Percentiles rank a stretch among this genome's conserved stretches.
These are phyloP conservation scores for Dillenia turbinata DNA, from an alignment of 164 flowering plant genomes.

Conservation along the genomic window DNA sequence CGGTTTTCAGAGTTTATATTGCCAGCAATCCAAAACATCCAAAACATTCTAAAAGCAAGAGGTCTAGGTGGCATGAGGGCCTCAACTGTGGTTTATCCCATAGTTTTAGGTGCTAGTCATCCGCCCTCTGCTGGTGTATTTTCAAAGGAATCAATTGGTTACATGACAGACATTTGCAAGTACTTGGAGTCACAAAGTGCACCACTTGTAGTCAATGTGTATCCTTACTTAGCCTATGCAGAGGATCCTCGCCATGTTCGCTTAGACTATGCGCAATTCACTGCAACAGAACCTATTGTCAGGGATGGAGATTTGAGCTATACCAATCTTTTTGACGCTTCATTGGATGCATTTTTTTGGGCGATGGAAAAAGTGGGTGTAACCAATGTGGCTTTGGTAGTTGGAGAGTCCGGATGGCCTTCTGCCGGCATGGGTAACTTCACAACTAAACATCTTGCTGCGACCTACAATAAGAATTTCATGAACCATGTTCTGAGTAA, in stretches of 20 bases:
- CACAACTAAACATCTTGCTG: slow-evolving; percentile 17
- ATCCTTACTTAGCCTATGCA: slow-evolving; percentile 31
- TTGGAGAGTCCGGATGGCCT: slow-evolving; percentile 35
- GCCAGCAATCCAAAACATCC: slow-evolving; percentile 24
- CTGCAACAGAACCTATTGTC: slow-evolving; percentile 8
- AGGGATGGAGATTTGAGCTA: slow-evolving; percentile 18
- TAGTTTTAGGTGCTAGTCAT: slow-evolving; percentile 19
- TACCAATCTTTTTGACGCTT: slow-evolving; percentile 25
- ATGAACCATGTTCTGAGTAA: not conserved
- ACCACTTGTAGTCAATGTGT: slow-evolving; percentile 33
- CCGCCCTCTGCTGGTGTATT: slow-evolving; percentile 41
- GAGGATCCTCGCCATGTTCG: slow-evolving; percentile 1
- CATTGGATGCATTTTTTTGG: slow-evolving; percentile 18
- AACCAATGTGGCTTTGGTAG: slow-evolving; percentile 7
- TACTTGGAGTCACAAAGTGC: slow-evolving; percentile 14
- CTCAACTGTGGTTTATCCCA: slow-evolving; percentile 24
- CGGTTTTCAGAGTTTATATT: slow-evolving; percentile 5
- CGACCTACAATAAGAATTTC: slow-evolving; percentile 20
- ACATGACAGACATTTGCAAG: slow-evolving; percentile 9
- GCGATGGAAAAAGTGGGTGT: slow-evolving; percentile 25
- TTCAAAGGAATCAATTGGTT: not conserved
- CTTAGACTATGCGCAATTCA: slow-evolving; percentile 26
- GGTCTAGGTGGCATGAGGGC: slow-evolving; percentile 14
- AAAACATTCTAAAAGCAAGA: not conserved
- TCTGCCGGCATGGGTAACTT: slow-evolving; percentile 17